A percentile compares a stretch with the other conserved stretches of the same genome.
Conservation (phyloP, 768 basidiomycete species). For the Panaeolus papilionaceus region DNA sequence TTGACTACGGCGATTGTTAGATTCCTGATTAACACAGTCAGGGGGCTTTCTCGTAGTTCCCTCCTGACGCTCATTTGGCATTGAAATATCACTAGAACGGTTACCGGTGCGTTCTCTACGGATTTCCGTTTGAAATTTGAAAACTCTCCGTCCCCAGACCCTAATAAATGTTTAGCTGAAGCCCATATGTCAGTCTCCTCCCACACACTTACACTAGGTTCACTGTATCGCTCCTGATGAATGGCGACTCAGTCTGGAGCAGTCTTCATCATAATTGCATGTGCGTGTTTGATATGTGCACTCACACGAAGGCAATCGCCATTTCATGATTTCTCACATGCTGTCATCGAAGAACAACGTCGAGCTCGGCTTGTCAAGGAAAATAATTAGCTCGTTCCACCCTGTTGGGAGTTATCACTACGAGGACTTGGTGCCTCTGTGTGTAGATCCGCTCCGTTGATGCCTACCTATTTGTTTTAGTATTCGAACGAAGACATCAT, state of each 20-base stretch:
- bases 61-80: neutral
- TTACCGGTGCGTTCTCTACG: neutral
- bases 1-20: neutral
- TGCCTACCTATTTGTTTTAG: neutral
- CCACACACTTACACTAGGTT: neutral
- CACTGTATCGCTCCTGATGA: neutral
- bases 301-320: slow-evolving; percentile 2
- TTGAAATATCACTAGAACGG: neutral
- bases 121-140: neutral
- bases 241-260: slow-evolving; percentile 1
- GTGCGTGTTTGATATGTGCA: neutral
- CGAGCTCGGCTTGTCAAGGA: slow-evolving; percentile 5
- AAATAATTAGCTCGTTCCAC: neutral
- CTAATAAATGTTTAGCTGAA: neutral
- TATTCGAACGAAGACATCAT: neutral
- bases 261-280: neutral
- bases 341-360: neutral
- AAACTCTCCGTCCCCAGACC: neutral
- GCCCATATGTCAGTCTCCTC: neutral
- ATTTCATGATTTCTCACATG: neutral
- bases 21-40: neutral
- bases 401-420: neutral
- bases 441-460: slow-evolving; percentile 5
- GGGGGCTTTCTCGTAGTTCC: too few relatives aligned
- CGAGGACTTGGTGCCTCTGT: neutral